These are phyloP conservation scores for Hypoxylon sp. DNA, from an alignment of 2,329 filamentous ascomycete genomes.

Conservation along the genomic window DNA sequence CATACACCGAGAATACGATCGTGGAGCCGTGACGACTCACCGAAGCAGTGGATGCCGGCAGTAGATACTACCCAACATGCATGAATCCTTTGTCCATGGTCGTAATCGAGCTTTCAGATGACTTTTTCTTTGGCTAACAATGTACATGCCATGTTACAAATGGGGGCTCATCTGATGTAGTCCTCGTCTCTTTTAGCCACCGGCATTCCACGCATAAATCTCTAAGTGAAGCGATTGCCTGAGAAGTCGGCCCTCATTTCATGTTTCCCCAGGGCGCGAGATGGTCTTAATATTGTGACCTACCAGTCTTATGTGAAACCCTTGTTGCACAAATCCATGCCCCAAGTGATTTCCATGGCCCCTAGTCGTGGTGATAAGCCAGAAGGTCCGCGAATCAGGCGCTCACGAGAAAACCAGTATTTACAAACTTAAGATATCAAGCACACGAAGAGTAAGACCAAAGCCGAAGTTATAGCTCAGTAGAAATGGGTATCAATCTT, in stretches of 20 bases:
- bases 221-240: not conserved
- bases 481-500: conserved; percentile 41
- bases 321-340: not conserved
- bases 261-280: not conserved
- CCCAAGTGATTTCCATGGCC: not conserved
- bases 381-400: not conserved
- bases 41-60: not conserved
- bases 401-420: not conserved
- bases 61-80: not conserved
- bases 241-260: not conserved
- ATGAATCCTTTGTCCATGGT: conserved; percentile 2
- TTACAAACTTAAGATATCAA: not conserved
- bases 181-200: not conserved
- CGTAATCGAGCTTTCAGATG: not conserved
- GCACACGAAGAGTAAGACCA: not conserved
- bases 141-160: conserved; percentile 1
- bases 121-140: conserved; percentile 4
- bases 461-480: not conserved
- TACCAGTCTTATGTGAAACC: not conserved
- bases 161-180: conserved; percentile 2
- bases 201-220: not conserved
- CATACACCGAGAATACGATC: conserved; percentile 6
- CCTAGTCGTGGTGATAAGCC: not conserved
- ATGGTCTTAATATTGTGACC: not conserved
- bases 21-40: conserved; percentile 8